Evolutionary conservation across 2,329 filamentous ascomycete species (phyloP).

Genomic region (Microdochium paspali): DNA sequence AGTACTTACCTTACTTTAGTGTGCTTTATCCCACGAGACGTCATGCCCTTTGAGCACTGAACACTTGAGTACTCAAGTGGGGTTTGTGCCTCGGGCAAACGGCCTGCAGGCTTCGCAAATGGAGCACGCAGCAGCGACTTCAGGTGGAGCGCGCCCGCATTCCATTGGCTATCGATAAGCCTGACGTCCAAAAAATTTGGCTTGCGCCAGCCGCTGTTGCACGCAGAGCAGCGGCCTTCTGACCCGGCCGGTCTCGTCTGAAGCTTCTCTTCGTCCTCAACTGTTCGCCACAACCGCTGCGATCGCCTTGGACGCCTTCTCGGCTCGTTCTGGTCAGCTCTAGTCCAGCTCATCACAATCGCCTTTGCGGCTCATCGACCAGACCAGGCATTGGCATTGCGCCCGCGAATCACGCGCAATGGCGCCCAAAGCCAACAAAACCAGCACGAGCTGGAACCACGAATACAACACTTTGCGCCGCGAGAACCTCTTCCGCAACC

Average conservation of each 20-base stretch:
- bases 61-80: too few species aligned
- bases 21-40: too few species aligned
- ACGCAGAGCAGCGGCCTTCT: background rate
- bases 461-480: constrained; percentile 79
- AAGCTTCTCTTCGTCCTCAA: background rate
- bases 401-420: constrained; percentile 25
- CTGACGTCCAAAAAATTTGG: background rate
- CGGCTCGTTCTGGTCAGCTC: background rate
- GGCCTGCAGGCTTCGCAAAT: background rate
- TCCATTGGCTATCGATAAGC: background rate
- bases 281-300: background rate
- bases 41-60: too few species aligned
- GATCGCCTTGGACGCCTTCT: background rate
- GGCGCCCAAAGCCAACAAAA: constrained; percentile 38
- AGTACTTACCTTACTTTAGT: too few species aligned
- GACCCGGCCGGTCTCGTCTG: background rate
- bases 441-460: constrained; percentile 69
- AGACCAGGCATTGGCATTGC: constrained; percentile 1
- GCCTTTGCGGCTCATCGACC: background rate
- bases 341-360: background rate
- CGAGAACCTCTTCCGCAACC: constrained; percentile 81
- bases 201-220: background rate
- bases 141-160: background rate
- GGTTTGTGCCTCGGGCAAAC: too few species aligned
- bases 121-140: background rate